Evolutionary conservation across 1,284 basidiomycete genomes (phyloP).

Genomic region (Ceratobasidium sp.): DNA sequence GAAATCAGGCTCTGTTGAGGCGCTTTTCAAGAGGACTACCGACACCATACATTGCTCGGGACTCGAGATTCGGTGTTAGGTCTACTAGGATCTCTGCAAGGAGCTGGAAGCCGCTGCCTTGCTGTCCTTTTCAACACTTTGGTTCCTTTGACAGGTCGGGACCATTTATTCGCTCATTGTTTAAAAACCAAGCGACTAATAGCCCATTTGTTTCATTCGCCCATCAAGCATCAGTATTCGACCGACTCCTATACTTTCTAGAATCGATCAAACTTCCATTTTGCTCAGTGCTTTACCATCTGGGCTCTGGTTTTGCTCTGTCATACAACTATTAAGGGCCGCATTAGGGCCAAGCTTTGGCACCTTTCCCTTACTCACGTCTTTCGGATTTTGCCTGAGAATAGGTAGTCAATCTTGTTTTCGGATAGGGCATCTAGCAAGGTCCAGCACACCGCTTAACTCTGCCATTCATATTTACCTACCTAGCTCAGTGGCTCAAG

Average conservation of each 20-base stretch:
- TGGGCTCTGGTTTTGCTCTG: constrained; percentile 48
- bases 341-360: constrained; percentile 50
- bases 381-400: background rate
- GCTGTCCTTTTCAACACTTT: background rate
- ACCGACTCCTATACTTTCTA: background rate
- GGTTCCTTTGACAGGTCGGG: constrained; percentile 34
- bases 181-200: constrained; percentile 48
- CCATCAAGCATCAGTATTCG: no score
- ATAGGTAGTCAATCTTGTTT: background rate
- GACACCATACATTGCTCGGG: constrained; percentile 43
- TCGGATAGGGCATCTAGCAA: constrained; percentile 47
- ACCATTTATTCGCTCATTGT: constrained; percentile 46
- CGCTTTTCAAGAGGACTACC: constrained; percentile 48
- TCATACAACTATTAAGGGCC: constrained; percentile 45
- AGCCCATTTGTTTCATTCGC: constrained; percentile 30
- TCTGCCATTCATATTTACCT: constrained; percentile 49
- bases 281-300: constrained; percentile 46
- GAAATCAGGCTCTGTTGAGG: constrained; percentile 45
- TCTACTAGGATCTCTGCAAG: constrained; percentile 46
- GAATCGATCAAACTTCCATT: background rate
- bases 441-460: constrained; percentile 48
- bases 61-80: constrained; percentile 44
- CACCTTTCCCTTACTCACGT: constrained; percentile 49
- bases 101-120: constrained; percentile 23
- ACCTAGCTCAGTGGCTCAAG: constrained; percentile 51